Evolutionary conservation across 345 rosid genomes (phyloP).

Genomic region (Excoecaria agallocha): DNA sequence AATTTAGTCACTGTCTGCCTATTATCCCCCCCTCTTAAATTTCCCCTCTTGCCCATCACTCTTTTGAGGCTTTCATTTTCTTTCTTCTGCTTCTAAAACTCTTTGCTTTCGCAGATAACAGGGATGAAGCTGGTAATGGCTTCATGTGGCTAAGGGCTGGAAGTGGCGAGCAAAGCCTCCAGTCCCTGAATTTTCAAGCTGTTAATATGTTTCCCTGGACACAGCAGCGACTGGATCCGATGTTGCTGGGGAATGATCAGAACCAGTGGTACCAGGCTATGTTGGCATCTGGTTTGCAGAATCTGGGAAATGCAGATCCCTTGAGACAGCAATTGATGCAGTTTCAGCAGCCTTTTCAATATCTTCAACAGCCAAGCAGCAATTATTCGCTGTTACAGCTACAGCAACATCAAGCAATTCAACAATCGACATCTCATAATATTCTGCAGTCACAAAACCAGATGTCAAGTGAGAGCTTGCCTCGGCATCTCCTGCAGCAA

Average conservation of each 20-base stretch:
- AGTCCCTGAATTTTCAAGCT: slow-evolving; percentile 54
- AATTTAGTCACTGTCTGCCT: too few species aligned
- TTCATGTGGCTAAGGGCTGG: slow-evolving; percentile 62
- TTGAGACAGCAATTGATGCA: slow-evolving; percentile 56
- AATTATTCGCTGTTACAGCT: slow-evolving; percentile 47
- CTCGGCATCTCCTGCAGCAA: slow-evolving; percentile 44
- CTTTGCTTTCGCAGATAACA: slow-evolving; percentile 43
- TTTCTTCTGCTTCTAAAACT: background rate
- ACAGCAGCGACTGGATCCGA: slow-evolving; percentile 69
- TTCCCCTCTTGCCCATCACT: background rate
- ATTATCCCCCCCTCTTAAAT: background rate
- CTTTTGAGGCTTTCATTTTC: background rate
- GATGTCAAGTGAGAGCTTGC: slow-evolving; percentile 43
- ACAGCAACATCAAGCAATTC: slow-evolving; percentile 48
- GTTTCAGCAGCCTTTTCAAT: slow-evolving; percentile 57
- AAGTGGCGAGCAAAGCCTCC: slow-evolving; percentile 60
- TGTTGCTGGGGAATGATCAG: slow-evolving; percentile 51
- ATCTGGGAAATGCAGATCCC: slow-evolving; percentile 52
- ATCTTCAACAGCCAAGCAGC: slow-evolving; percentile 54
- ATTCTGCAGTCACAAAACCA: slow-evolving; percentile 47
- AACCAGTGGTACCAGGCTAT: slow-evolving; percentile 66
- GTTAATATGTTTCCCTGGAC: slow-evolving; percentile 60
- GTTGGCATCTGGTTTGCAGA: slow-evolving; percentile 54
- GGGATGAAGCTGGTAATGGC: slow-evolving; percentile 51
- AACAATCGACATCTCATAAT: slow-evolving; percentile 44